Conservation (phyloP, 768 basidiomycete genomes). For the Cyclocybe cylindracea region DNA sequence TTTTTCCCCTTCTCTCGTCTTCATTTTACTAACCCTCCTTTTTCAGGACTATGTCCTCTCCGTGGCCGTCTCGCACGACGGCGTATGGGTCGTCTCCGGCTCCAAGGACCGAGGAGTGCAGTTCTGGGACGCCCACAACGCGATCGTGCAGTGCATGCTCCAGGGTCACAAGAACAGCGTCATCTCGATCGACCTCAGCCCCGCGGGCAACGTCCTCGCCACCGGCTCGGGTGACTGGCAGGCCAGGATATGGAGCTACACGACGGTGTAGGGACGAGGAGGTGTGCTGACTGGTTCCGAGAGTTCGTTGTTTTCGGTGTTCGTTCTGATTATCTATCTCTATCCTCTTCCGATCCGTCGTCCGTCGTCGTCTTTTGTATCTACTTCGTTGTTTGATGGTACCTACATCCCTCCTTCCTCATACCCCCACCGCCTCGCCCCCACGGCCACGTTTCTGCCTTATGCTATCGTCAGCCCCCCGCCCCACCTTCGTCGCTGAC, state of each 20-base stretch:
- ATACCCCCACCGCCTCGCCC: too few species aligned
- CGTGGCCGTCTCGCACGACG: constrained; percentile 86
- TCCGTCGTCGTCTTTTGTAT: too few species aligned
- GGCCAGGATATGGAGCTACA: constrained; percentile 45
- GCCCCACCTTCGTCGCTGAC: too few species aligned
- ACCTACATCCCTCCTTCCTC: too few species aligned
- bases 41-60: constrained; percentile 55
- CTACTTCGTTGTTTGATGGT: too few species aligned
- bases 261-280: too few species aligned
- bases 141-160: constrained; percentile 88
- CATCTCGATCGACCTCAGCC: constrained; percentile 52
- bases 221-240: constrained; percentile 58
- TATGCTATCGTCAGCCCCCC: too few species aligned
- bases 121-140: constrained; percentile 82
- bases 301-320: too few species aligned
- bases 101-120: constrained; percentile 95
- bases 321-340: too few species aligned
- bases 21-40: background rate
- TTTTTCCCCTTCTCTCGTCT: background rate
- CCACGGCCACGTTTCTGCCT: too few species aligned
- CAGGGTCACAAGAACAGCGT: constrained; percentile 70
- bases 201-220: constrained; percentile 45
- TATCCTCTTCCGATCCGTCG: too few species aligned
- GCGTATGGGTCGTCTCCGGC: constrained; percentile 92
- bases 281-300: too few species aligned